Evolutionary conservation across 768 basidiomycete genomes (phyloP), one percentile per base, ranked within the genome.

Genomic region (Rubroboletus satanas): DNA sequence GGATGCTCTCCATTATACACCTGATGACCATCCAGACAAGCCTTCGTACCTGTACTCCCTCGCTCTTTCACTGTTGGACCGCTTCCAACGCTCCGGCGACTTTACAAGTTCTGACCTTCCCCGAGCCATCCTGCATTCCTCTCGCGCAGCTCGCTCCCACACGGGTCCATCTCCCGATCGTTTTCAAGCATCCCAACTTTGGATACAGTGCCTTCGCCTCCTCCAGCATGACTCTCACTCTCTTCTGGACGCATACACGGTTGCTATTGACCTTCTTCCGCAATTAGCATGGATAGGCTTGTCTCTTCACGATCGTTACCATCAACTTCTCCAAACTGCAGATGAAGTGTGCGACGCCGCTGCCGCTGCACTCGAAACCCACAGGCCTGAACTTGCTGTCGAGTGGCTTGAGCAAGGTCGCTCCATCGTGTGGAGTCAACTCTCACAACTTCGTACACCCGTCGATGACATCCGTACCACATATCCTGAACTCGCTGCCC

Each of bases 341-440:
- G 37, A 23, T n/a, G 36, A 9, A 11, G n/a, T 26, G 4, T 18
- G 44, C n/a, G 15, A 49, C 12, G 37, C 23, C 0, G 35, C 37
- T 2, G 33, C 48, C 4, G 9, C 48, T 5, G 46, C 46, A n/a
- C 31, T 48, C 23, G 9, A 41, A 0, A 23, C 2, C 6, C 14
- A 28, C 8, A 28, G 7, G n/a, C 46, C 23, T 3, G 53, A 33
- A 15, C 38, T 49, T 12, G 53, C 53, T 11, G 46, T 49, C 17
- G 48, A 49, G 28, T 49, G 48, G 48, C 48, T 49, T 1, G 48
- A 36, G 7, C 48, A 49, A 38, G 38, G 49, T 10, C 49, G 49
- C 6, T 50, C 49, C 7, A 29, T 50, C n/a, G 18, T 50, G 21
- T 50, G 49, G 49, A 32, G 7, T 21, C 49, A 50, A 7, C 29